Percentiles rank a stretch among this genome's conserved stretches.
Conservation (phyloP, 768 basidiomycete species). For the Boletus vinaceobasis region DNA sequence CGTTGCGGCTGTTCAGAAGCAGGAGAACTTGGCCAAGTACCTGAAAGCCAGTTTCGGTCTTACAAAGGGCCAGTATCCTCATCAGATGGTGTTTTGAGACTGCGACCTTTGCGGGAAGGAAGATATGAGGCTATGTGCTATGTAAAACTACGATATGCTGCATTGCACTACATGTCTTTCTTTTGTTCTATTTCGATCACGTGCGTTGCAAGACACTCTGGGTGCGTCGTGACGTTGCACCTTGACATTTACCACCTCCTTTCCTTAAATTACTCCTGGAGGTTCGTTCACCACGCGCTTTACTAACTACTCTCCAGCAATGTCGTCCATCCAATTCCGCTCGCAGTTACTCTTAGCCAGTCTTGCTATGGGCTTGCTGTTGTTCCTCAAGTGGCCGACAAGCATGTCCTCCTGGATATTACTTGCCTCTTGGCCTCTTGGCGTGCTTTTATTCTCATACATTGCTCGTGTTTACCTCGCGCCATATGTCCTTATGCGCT, state of each 20-base stretch:
- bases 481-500: constrained; percentile 57
- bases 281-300: constrained; percentile 1
- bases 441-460: constrained; percentile 52
- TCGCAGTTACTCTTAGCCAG: constrained; percentile 10
- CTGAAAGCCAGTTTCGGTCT: constrained; percentile 90
- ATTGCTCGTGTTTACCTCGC: constrained; percentile 63
- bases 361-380: constrained; percentile 9
- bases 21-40: constrained; percentile 89
- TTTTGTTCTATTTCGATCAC: constrained; percentile 12
- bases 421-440: constrained; percentile 47
- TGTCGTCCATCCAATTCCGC: constrained; percentile 2
- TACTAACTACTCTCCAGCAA: background rate
- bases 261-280: background rate
- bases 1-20: constrained; percentile 83
- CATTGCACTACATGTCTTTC: constrained; percentile 18
- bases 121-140: constrained; percentile 17
- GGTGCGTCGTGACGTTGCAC: background rate
- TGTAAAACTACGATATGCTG: constrained; percentile 26
- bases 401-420: constrained; percentile 36
- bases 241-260: background rate
- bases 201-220: constrained; percentile 1
- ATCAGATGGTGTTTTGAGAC: constrained; percentile 84
- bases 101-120: constrained; percentile 11
- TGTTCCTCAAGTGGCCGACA: constrained; percentile 22
- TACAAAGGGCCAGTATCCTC: constrained; percentile 96